phyloP scores from a whole-genome alignment of 306 rosid genomes.

The Cucurbita pepo region DNA sequence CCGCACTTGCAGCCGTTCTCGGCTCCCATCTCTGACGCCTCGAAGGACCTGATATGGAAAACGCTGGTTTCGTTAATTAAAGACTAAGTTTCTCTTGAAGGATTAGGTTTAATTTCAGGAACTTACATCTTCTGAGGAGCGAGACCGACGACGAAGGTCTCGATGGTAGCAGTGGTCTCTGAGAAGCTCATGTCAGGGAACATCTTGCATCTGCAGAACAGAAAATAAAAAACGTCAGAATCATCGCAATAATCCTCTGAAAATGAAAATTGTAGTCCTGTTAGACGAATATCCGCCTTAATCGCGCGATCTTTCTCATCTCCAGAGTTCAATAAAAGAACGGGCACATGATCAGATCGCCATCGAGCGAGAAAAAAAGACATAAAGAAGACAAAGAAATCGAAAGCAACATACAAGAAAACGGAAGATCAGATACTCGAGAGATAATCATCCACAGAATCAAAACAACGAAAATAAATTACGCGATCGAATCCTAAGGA shows the following conservation, averaged over 20 bases:
- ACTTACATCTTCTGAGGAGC: conserved; percentile 22
- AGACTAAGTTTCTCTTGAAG: background rate
- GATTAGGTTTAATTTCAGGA: background rate
- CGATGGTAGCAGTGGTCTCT: conserved; percentile 15
- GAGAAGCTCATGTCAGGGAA: conserved; percentile 36
- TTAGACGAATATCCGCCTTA: background rate
- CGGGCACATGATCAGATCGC: background rate
- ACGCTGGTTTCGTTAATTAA: background rate
- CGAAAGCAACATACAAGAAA: background rate
- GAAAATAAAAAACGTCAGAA: background rate
- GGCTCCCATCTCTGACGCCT: conserved; percentile 31
- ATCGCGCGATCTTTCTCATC: background rate
- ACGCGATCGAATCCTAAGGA: background rate
- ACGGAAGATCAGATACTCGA: background rate
- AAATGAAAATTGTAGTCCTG: background rate
- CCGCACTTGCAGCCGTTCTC: conserved; percentile 64
- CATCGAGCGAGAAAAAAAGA: background rate
- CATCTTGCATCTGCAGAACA: conserved; percentile 31
- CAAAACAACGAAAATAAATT: background rate
- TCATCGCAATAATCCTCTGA: background rate
- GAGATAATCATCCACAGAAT: background rate
- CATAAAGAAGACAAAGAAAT: background rate
- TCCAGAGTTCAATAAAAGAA: background rate
- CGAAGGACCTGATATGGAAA: conserved; percentile 12
- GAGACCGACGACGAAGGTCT: conserved; percentile 34